Evolutionary conservation across 805 yeast species (phyloP).

Genomic region (Metschnikowia drakensbergensis): DNA sequence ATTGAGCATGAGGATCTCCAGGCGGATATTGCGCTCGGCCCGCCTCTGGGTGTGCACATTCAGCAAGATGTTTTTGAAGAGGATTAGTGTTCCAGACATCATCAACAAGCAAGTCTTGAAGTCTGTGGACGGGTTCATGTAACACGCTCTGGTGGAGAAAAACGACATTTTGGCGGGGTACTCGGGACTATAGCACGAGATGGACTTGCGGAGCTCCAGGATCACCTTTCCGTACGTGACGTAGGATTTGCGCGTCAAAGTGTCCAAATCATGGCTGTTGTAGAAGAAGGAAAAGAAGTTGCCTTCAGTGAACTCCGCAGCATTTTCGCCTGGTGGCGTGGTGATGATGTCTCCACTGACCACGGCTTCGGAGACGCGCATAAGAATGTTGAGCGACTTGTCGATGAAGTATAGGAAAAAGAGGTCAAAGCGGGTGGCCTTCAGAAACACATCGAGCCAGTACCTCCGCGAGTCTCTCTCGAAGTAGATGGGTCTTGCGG

Average conservation of each 20-base stretch:
- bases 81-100: slow-evolving; percentile 33
- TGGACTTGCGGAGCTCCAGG: slow-evolving; percentile 29
- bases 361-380: slow-evolving; percentile 18
- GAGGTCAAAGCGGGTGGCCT: slow-evolving; percentile 25
- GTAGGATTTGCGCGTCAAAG: slow-evolving; percentile 31
- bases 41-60: slow-evolving; percentile 18
- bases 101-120: slow-evolving; percentile 32
- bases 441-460: slow-evolving; percentile 32
- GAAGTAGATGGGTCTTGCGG: slow-evolving; percentile 26
- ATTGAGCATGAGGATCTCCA: slow-evolving; percentile 20
- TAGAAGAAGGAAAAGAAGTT: slow-evolving; percentile 19
- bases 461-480: slow-evolving; percentile 19
- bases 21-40: slow-evolving; percentile 2
- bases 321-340: slow-evolving; percentile 4
- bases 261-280: slow-evolving; percentile 26
- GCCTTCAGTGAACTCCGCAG: not conserved
- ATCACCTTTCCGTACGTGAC: slow-evolving; percentile 35
- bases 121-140: slow-evolving; percentile 30
- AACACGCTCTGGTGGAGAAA: slow-evolving; percentile 34
- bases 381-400: slow-evolving; percentile 30
- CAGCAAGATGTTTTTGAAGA: slow-evolving; percentile 24
- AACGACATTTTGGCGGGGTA: slow-evolving; percentile 36
- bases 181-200: slow-evolving; percentile 30
- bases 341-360: slow-evolving; percentile 16
- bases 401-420: slow-evolving; percentile 38